These are phyloP conservation scores for Papiliotrema laurentii DNA, from an alignment of 1,284 basidiomycete genomes.

Conservation along the genomic window DNA sequence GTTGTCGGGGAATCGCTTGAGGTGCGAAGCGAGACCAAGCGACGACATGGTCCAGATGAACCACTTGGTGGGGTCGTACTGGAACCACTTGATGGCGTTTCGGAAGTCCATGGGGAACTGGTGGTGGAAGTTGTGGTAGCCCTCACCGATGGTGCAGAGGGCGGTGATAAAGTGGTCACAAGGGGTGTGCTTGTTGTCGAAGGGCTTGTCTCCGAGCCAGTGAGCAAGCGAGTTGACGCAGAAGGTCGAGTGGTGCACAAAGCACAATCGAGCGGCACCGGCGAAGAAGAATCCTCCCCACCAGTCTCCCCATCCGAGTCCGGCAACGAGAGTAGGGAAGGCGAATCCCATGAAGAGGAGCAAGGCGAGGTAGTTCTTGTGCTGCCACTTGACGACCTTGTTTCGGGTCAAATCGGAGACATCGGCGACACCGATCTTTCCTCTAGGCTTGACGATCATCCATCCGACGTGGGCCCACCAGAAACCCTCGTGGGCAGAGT, in stretches of 20 bases:
- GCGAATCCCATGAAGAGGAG: slow-evolving; percentile 68
- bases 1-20: slow-evolving; percentile 90
- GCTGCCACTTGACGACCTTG: slow-evolving; percentile 79
- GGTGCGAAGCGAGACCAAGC: slow-evolving; percentile 74
- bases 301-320: slow-evolving; percentile 77
- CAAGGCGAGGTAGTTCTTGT: slow-evolving; percentile 66
- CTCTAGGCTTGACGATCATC: slow-evolving; percentile 87
- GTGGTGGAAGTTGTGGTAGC: slow-evolving; percentile 94
- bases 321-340: slow-evolving; percentile 71
- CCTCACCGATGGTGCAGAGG: slow-evolving; percentile 82
- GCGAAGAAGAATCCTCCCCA: slow-evolving; percentile 80
- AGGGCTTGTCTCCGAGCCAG: slow-evolving; percentile 86
- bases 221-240: slow-evolving; percentile 93
- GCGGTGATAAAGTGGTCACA: slow-evolving; percentile 83
- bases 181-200: slow-evolving; percentile 94
- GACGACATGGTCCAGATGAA: slow-evolving; percentile 67
- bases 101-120: slow-evolving; percentile 93
- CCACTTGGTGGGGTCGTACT: slow-evolving; percentile 76
- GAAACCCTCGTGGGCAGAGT: slow-evolving; percentile 79
- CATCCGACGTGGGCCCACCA: slow-evolving; percentile 78
- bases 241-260: slow-evolving; percentile 94
- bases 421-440: slow-evolving; percentile 82
- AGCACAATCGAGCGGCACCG: slow-evolving; percentile 71
- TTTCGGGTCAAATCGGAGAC: slow-evolving; percentile 76
- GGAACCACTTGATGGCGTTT: slow-evolving; percentile 88